These are phyloP conservation scores for Fusarium succisae DNA, from an alignment of 2,329 filamentous ascomycete species.

Conservation along the genomic window DNA sequence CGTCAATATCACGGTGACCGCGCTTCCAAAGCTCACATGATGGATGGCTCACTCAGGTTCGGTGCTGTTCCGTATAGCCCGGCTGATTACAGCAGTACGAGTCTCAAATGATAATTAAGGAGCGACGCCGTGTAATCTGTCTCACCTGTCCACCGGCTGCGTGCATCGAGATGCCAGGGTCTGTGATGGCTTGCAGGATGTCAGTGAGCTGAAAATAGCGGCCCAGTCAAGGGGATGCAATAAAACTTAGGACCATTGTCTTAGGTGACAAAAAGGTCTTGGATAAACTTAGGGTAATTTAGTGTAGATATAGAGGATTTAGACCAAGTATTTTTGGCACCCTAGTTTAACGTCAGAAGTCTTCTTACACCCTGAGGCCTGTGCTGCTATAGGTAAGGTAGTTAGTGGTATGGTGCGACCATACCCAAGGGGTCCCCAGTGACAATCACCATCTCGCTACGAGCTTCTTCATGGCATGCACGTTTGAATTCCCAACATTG, in stretches of 20 bases:
- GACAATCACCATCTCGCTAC: slow-evolving; percentile 3
- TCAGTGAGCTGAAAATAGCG: slow-evolving; percentile 25
- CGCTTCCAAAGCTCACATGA: neutral
- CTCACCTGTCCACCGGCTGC: neutral
- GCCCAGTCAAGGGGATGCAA: neutral
- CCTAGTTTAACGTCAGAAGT: too few species aligned
- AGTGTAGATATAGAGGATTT: too few species aligned
- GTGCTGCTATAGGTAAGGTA: neutral
- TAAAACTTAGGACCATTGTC: too few species aligned
- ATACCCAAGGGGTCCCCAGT: neutral
- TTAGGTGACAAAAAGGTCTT: too few species aligned
- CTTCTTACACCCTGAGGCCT: neutral
- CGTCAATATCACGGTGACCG: slow-evolving; percentile 1
- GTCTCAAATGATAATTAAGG: slow-evolving; percentile 30
- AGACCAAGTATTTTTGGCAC: too few species aligned
- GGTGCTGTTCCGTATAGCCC: neutral
- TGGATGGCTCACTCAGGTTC: neutral
- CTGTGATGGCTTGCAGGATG: slow-evolving; percentile 29
- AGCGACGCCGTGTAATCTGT: neutral
- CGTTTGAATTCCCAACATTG: neutral
- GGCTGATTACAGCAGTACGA: slow-evolving; percentile 21
- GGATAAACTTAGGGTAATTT: too few species aligned
- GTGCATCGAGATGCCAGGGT: slow-evolving; percentile 12
- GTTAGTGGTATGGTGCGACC: neutral
- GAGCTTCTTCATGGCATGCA: neutral